Percentiles rank a stretch among this genome's conserved stretches.
phyloP scores from a whole-genome alignment of 257 asterid species.

The Nicotiana obtusifolia region DNA sequence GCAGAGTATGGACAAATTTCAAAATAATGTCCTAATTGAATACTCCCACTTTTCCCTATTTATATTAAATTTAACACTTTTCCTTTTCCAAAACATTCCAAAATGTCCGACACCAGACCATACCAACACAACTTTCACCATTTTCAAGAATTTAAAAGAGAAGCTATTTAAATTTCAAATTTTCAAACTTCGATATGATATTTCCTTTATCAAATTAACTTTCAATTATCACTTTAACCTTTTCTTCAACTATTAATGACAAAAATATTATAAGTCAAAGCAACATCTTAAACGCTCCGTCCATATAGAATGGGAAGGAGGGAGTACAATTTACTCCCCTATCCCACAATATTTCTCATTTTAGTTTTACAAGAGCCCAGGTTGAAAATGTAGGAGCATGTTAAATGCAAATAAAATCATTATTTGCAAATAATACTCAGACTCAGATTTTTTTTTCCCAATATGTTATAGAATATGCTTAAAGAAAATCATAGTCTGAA shows the following conservation, averaged over 20 bases:
- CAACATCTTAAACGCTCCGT: background rate
- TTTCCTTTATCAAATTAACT: background rate
- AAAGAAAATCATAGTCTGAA: background rate
- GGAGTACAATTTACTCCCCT: background rate
- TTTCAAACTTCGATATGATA: background rate
- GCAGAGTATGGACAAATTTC: background rate
- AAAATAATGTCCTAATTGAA: background rate
- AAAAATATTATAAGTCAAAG: background rate
- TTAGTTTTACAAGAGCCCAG: background rate
- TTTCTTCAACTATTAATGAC: background rate
- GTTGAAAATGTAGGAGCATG: background rate
- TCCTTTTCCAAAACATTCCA: background rate
- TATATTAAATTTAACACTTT: background rate
- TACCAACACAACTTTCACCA: background rate
- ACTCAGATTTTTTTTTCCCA: background rate
- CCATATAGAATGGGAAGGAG: background rate
- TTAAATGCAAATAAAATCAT: background rate
- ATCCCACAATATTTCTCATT: background rate
- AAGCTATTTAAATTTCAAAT: background rate
- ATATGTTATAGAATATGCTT: background rate
- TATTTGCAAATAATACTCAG: background rate
- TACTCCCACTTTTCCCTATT: background rate
- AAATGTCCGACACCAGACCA: background rate
- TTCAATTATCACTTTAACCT: background rate
- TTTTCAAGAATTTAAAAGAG: background rate